Percentiles rank a stretch among this genome's conserved stretches.
These are phyloP conservation scores for Boletus speciosus DNA, from an alignment of 768 basidiomycete genomes.

Conservation along the genomic window DNA sequence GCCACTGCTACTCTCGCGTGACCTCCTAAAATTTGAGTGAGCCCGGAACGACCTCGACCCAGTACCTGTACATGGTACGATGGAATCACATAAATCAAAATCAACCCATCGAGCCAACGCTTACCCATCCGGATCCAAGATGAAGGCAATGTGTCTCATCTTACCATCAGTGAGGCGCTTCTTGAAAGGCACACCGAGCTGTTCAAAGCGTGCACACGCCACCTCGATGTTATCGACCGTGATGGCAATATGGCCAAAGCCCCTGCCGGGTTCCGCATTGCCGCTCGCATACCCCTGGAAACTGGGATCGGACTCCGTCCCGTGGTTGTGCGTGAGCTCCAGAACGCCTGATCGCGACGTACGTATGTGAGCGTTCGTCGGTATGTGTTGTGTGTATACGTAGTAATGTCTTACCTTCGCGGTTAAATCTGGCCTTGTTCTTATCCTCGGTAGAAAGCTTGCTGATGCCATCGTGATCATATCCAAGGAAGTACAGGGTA, in stretches of 20 bases:
- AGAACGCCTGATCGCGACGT: conserved; percentile 53
- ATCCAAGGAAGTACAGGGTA: conserved; percentile 85
- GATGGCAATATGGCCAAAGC: conserved; percentile 88
- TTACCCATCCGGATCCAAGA: conserved; percentile 82
- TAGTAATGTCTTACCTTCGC: conserved; percentile 55
- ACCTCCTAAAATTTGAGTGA: conserved; percentile 22
- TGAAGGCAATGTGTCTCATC: conserved; percentile 83
- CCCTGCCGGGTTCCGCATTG: conserved; percentile 75
- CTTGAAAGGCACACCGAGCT: conserved; percentile 78
- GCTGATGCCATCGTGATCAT: conserved; percentile 54
- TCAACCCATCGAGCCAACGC: conserved; percentile 1
- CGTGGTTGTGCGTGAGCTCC: conserved; percentile 87
- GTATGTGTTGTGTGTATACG: neutral
- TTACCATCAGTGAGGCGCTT: conserved; percentile 82
- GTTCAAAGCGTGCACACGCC: conserved; percentile 82
- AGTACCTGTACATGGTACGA: conserved; percentile 42
- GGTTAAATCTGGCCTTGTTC: conserved; percentile 43
- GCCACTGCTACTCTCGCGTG: neutral
- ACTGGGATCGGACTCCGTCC: conserved; percentile 73
- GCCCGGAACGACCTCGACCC: conserved; percentile 54
- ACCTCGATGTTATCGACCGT: conserved; percentile 77
- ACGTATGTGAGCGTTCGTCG: neutral
- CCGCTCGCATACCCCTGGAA: conserved; percentile 86
- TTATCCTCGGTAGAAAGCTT: conserved; percentile 51
- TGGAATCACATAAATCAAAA: neutral